A percentile compares a stretch with the other conserved stretches of the same genome.
Conservation (phyloP, 495 filamentous ascomycete genomes). For the Barbatosphaeria neglecta region DNA sequence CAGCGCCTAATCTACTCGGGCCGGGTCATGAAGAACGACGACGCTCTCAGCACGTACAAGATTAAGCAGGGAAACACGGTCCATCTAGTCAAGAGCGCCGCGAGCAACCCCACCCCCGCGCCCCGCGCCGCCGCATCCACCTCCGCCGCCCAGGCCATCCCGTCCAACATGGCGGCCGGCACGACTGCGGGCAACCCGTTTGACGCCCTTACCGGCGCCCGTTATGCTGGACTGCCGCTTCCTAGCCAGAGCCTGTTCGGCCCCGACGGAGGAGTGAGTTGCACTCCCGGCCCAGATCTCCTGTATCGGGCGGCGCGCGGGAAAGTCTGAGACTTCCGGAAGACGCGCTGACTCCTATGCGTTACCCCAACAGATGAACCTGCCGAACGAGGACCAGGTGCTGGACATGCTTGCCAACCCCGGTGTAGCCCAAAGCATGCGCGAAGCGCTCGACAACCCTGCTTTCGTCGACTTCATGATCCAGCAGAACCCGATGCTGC, state of each 20-base stretch:
- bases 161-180: constrained; percentile 83
- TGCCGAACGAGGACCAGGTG: constrained; percentile 66
- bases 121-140: constrained; percentile 40
- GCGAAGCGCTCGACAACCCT: constrained; percentile 90
- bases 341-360: too few relatives aligned
- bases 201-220: constrained; percentile 81
- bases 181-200: constrained; percentile 76
- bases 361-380: constrained; percentile 69
- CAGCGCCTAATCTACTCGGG: constrained; percentile 97
- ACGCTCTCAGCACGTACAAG: constrained; percentile 76
- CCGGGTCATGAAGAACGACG: constrained; percentile 85
- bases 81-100: constrained; percentile 90
- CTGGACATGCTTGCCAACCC: constrained; percentile 80
- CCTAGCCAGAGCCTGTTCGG: constrained; percentile 87
- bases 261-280: constrained; percentile 88
- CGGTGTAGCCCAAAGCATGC: constrained; percentile 67
- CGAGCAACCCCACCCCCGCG: constrained; percentile 68
- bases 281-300: too few relatives aligned
- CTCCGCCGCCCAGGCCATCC: constrained; percentile 50
- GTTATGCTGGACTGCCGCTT: constrained; percentile 85
- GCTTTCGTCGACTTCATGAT: constrained; percentile 87
- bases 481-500: constrained; percentile 74
- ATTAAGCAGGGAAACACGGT: constrained; percentile 93
- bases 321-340: too few relatives aligned
- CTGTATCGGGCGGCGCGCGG: too few relatives aligned